Evolutionary conservation across 805 yeast genomes (phyloP).

Genomic region (Wickerhamomyces canadensis): DNA sequence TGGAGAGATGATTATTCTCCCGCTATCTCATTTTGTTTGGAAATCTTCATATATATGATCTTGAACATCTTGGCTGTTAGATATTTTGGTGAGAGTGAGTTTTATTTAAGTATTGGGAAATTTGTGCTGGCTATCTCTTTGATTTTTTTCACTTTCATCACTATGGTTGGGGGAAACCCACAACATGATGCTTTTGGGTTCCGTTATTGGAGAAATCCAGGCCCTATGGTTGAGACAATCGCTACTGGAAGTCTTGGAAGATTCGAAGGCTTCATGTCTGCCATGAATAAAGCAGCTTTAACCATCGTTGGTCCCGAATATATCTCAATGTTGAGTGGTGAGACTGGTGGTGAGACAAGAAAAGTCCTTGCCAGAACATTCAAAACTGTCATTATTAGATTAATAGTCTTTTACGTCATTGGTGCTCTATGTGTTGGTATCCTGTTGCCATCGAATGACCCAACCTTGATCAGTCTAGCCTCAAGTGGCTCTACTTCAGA

Average conservation of each 20-base stretch:
- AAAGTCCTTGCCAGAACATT: constrained; percentile 65
- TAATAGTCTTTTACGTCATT: constrained; percentile 51
- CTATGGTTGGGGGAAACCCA: constrained; percentile 86
- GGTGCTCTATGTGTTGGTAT: constrained; percentile 65
- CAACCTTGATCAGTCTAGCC: constrained; percentile 39
- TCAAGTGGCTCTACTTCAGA: constrained; percentile 33
- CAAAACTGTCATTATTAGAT: constrained; percentile 60
- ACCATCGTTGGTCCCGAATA: constrained; percentile 82
- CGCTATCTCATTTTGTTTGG: constrained; percentile 61
- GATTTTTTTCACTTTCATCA: constrained; percentile 62
- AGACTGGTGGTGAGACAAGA: constrained; percentile 62
- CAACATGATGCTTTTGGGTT: constrained; percentile 53
- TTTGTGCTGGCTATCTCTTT: constrained; percentile 65
- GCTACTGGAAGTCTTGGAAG: constrained; percentile 36
- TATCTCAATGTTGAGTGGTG: constrained; percentile 77
- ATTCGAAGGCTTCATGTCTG: constrained; percentile 64
- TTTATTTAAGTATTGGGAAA: constrained; percentile 66
- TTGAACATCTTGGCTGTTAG: constrained; percentile 67
- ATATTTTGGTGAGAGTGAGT: constrained; percentile 75
- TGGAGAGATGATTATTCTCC: constrained; percentile 75
- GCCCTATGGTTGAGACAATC: constrained; percentile 32
- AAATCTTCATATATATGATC: constrained; percentile 52
- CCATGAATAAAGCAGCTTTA: constrained; percentile 64
- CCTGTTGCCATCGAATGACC: constrained; percentile 57
- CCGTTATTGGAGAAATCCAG: constrained; percentile 42